Conservation (phyloP, 257 asterid species). For the Datura wrightii region DNA sequence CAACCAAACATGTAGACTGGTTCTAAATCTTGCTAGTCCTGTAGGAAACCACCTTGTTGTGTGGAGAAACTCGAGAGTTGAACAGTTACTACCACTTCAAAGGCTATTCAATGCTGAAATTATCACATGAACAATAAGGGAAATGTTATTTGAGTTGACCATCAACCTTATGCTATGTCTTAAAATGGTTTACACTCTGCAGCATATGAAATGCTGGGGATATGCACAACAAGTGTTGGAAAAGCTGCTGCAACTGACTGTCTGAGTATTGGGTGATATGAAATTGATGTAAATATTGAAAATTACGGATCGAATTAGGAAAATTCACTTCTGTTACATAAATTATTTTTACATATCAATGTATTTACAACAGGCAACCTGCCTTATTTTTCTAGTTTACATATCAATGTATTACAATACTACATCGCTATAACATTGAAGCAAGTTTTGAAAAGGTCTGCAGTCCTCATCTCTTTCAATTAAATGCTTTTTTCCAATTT, state of each 20-base stretch:
- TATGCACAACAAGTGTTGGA: not conserved
- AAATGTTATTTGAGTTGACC: not conserved
- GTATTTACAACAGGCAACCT: not conserved
- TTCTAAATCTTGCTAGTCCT: conserved; percentile 36
- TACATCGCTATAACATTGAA: too few relatives aligned
- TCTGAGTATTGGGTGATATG: not conserved
- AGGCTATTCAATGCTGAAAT: not conserved
- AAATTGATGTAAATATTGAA: not conserved
- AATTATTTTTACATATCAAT: not conserved
- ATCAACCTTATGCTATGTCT: conserved; percentile 1
- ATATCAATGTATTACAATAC: too few relatives aligned
- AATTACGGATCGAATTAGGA: not conserved
- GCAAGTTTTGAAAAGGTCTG: too few relatives aligned
- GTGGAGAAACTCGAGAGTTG: not conserved
- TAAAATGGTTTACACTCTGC: not conserved
- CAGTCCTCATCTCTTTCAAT: too few relatives aligned
- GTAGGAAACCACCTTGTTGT: not conserved
- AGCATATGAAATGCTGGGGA: not conserved
- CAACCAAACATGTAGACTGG: conserved; percentile 66
- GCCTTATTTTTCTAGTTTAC: too few relatives aligned
- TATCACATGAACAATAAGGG: not conserved
- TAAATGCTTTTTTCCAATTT: too few relatives aligned
- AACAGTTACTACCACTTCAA: not conserved
- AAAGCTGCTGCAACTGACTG: not conserved
- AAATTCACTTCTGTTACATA: not conserved